phyloP scores from a whole-genome alignment of 225 moss, liverwort and hornwort genomes.

The Sphagnum tenellum region DNA sequence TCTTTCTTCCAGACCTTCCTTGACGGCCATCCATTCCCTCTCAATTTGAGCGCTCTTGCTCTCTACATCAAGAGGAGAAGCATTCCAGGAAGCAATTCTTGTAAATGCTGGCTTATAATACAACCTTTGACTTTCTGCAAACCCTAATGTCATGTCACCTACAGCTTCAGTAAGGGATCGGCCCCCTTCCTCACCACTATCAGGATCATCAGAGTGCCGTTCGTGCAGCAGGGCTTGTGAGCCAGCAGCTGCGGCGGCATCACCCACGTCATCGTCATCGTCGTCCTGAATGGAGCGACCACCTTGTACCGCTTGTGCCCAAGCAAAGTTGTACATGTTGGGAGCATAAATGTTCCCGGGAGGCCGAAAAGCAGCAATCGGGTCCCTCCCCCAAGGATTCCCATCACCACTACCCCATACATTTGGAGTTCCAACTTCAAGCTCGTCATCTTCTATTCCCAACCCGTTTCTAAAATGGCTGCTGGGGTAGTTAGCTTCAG shows the following conservation, averaged over 20 bases:
- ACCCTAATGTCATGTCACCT: constrained; percentile 32
- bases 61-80: constrained; percentile 7
- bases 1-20: constrained; percentile 5
- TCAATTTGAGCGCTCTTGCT: constrained; percentile 14
- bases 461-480: not conserved
- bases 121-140: constrained; percentile 51
- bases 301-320: constrained; percentile 95
- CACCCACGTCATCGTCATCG: constrained; percentile 10
- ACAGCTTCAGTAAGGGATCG: constrained; percentile 15
- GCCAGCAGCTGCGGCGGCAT: constrained; percentile 1
- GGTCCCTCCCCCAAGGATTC: constrained; percentile 39
- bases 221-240: not conserved
- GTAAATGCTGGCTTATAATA: constrained; percentile 29
- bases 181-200: constrained; percentile 16
- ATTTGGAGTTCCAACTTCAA: constrained; percentile 12
- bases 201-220: constrained; percentile 11
- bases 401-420: constrained; percentile 34
- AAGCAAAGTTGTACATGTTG: constrained; percentile 87
- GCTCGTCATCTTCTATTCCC: constrained; percentile 14
- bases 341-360: constrained; percentile 58
- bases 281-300: constrained; percentile 44
- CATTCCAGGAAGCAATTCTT: constrained; percentile 40
- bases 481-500: not conserved
- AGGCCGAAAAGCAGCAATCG: constrained; percentile 29
- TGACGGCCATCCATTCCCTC: constrained; percentile 16